These are phyloP conservation scores for Cordyceps fumosorosea DNA, from an alignment of 2,329 filamentous ascomycete genomes.

Conservation along the genomic window DNA sequence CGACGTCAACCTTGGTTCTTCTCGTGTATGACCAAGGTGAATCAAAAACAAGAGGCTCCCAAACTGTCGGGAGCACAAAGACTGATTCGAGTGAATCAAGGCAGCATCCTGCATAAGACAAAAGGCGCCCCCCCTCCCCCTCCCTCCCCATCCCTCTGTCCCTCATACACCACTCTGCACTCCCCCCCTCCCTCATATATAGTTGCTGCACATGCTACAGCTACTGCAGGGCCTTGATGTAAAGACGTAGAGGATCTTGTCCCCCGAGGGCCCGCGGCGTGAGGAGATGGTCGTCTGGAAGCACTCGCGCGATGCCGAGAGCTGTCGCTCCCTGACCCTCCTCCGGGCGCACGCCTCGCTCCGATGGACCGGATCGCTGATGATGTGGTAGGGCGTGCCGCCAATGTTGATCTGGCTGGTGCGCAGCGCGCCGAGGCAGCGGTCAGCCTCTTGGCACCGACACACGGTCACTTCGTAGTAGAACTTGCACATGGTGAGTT, in stretches of 20 bases:
- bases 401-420: not conserved
- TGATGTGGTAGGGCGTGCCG: not conserved
- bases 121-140: too few species aligned
- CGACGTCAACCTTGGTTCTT: not conserved
- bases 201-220: conserved; percentile 1
- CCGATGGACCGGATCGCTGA: not conserved
- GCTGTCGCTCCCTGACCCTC: not conserved
- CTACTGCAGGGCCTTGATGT: not conserved
- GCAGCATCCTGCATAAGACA: too few species aligned
- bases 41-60: too few species aligned
- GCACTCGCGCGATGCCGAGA: not conserved
- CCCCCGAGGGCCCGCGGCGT: not conserved
- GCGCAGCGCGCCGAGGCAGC: not conserved
- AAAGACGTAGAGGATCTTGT: not conserved
- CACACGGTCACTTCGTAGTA: not conserved
- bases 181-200: not conserved
- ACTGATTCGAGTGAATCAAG: not conserved
- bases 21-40: not conserved
- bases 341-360: not conserved
- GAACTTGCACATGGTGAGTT: not conserved
- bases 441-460: not conserved
- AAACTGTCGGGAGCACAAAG: not conserved
- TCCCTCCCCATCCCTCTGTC: too few species aligned
- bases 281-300: not conserved
- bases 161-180: too few species aligned